phyloP scores from a whole-genome alignment of 768 basidiomycete genomes.

The Suillus americanus region DNA sequence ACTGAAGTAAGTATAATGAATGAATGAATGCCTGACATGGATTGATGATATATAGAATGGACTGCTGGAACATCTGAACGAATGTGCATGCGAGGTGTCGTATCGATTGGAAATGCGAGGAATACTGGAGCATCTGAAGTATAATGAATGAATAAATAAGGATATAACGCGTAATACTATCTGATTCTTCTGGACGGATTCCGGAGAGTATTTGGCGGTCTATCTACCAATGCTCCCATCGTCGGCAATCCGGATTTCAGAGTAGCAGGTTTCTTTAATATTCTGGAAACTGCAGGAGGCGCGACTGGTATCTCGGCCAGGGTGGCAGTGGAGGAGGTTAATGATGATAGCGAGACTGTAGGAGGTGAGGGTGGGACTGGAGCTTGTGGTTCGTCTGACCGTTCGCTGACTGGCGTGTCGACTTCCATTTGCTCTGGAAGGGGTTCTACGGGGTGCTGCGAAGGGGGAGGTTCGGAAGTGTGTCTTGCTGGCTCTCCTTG shows the following conservation, averaged over 20 bases:
- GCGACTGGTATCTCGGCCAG: slow-evolving; percentile 16
- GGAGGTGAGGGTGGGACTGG: slow-evolving; percentile 22
- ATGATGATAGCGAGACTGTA: slow-evolving; percentile 35
- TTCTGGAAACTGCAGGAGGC: slow-evolving; percentile 7
- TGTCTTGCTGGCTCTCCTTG: slow-evolving; percentile 29
- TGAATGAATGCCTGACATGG: background rate
- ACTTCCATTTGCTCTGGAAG: slow-evolving; percentile 31
- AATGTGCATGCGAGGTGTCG: background rate
- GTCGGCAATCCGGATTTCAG: slow-evolving; percentile 24
- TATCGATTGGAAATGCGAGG: background rate
- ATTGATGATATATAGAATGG: background rate
- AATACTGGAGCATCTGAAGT: background rate
- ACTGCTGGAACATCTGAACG: background rate
- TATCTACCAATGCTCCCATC: slow-evolving; percentile 29
- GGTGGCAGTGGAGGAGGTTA: slow-evolving; percentile 38
- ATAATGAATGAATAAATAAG: slow-evolving; percentile 3
- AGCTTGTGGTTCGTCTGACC: slow-evolving; percentile 5
- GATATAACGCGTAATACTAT: slow-evolving; percentile 11
- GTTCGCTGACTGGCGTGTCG: slow-evolving; percentile 15
- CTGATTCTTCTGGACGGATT: slow-evolving; percentile 31
- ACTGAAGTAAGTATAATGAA: background rate
- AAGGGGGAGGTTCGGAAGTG: slow-evolving; percentile 37
- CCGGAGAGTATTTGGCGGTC: slow-evolving; percentile 34
- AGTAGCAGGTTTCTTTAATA: slow-evolving; percentile 22
- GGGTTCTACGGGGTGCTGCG: slow-evolving; percentile 26